Base-by-base conservation (phyloP, 2,329 filamentous ascomycete genomes). In the Westerdykella ornata region DNA sequence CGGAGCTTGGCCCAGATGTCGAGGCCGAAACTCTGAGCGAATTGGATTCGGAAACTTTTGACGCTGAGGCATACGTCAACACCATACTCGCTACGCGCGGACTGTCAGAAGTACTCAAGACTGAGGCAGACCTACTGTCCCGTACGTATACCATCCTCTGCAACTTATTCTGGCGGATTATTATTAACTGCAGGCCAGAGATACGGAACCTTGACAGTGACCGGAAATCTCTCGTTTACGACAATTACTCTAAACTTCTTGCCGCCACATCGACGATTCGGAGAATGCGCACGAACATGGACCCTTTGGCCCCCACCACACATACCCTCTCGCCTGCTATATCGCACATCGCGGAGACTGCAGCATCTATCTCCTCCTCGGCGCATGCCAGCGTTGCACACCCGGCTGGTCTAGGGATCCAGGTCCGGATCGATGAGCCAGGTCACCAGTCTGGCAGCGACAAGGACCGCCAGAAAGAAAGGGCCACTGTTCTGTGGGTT, bases 221-320 rank as follows among this genome's bases (percentile, higher is more conserved):
- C 74, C 85, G 92, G 66, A 98, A 98, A 69, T 89, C 90, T 1
- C 70, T 98, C 47, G 92, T 98, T 4, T 98, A 98, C 65, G 90
- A 98, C 65, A 98, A 98, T 63, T 98, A 97, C 67, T 92, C 85
- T 53, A 97, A 97, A 69, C 70, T 98, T 52, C 96, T 98, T 52
- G 80, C 84, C n/a, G 92, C 92, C 1, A 96, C 94, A 9, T 90
- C 95, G 66, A 97, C 90, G 3, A 98, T 98, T 57, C 78, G 85
- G 37, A 88, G 86, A 72, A 89, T 92, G 85, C 75, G 85, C 43
- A 75, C 78, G 22, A 87, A 82, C 49, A 89, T 90, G 84, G 85
- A 88, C 54, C 84, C 84, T 3, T 62, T 88, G 35, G 84, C 83
- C 45, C 83, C 84, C 1, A 81, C 84, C 65, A 84, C 82, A 2